Conservation (phyloP, 2,329 filamentous ascomycete genomes). For the Fusarium keratoplasticum region DNA sequence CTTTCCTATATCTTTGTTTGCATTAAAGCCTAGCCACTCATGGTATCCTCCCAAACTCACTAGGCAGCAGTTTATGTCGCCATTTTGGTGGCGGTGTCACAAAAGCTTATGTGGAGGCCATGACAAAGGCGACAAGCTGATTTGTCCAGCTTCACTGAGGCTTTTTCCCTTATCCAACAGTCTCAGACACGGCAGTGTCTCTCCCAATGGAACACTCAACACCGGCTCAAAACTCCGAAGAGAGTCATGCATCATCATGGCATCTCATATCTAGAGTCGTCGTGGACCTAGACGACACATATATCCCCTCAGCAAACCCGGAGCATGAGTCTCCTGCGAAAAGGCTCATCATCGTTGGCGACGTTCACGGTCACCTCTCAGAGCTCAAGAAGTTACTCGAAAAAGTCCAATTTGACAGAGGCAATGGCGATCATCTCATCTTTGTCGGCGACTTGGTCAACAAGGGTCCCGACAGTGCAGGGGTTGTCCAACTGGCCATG, state of each 20-base stretch:
- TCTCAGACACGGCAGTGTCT: background rate
- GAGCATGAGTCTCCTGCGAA: background rate
- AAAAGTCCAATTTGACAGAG: slow-evolving; percentile 70
- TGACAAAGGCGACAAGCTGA: background rate
- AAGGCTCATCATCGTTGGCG: slow-evolving; percentile 76
- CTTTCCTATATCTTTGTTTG: background rate
- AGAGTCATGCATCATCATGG: background rate
- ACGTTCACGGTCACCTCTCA: slow-evolving; percentile 85
- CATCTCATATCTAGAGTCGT: slow-evolving; percentile 4
- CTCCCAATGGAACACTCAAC: background rate
- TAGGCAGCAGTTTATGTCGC: background rate
- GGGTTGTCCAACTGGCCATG: slow-evolving; percentile 80
- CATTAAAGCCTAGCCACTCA: background rate
- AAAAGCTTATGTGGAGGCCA: background rate
- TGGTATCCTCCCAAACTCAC: background rate
- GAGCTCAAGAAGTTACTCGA: slow-evolving; percentile 73
- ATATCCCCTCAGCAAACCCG: background rate
- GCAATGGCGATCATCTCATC: slow-evolving; percentile 72
- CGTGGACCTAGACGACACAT: background rate
- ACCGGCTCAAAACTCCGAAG: background rate
- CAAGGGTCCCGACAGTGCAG: slow-evolving; percentile 84
- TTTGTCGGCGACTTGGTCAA: slow-evolving; percentile 81
- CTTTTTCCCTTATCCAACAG: background rate
- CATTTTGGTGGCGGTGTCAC: background rate
- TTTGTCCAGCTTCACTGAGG: background rate